phyloP scores from a whole-genome alignment of 306 rosid genomes.

The Inga leiocalycina region DNA sequence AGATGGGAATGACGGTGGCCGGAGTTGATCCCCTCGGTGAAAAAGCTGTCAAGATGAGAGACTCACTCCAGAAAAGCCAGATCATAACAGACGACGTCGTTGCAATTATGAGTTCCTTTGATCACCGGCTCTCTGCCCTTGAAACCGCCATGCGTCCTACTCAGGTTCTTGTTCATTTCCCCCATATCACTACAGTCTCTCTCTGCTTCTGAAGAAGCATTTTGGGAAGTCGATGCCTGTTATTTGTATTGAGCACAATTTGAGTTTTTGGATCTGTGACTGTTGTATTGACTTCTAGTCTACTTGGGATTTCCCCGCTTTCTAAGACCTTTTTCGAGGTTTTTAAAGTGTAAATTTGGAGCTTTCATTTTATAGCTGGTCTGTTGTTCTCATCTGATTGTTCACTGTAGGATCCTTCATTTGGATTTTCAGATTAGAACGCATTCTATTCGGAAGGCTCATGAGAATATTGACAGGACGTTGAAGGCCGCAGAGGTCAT shows the following conservation, averaged over 20 bases:
- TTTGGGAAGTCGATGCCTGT: background rate
- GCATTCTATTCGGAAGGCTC: conserved; percentile 91
- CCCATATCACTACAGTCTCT: background rate
- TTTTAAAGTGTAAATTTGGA: conserved; percentile 38
- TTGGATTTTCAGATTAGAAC: conserved; percentile 77
- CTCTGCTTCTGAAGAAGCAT: conserved; percentile 14
- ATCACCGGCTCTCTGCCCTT: conserved; percentile 95
- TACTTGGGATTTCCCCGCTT: conserved; percentile 31
- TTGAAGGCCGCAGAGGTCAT: conserved; percentile 89
- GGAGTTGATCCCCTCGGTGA: conserved; percentile 68
- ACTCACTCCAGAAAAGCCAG: conserved; percentile 87
- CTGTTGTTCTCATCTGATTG: conserved; percentile 19
- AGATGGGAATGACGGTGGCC: conserved; percentile 59
- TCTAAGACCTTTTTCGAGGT: background rate
- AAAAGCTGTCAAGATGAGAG: conserved; percentile 80
- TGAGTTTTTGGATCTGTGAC: conserved; percentile 31
- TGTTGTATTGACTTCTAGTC: conserved; percentile 38
- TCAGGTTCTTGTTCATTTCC: conserved; percentile 54
- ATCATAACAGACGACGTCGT: conserved; percentile 87
- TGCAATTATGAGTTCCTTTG: conserved; percentile 89
- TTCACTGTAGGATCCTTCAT: conserved; percentile 39
- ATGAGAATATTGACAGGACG: conserved; percentile 92
- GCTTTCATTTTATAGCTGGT: conserved; percentile 20
- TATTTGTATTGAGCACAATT: conserved; percentile 1
- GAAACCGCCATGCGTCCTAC: conserved; percentile 99